These are phyloP conservation scores for Phytophthora citricola DNA, from an alignment of 352 stramenopile species.

Conservation along the genomic window DNA sequence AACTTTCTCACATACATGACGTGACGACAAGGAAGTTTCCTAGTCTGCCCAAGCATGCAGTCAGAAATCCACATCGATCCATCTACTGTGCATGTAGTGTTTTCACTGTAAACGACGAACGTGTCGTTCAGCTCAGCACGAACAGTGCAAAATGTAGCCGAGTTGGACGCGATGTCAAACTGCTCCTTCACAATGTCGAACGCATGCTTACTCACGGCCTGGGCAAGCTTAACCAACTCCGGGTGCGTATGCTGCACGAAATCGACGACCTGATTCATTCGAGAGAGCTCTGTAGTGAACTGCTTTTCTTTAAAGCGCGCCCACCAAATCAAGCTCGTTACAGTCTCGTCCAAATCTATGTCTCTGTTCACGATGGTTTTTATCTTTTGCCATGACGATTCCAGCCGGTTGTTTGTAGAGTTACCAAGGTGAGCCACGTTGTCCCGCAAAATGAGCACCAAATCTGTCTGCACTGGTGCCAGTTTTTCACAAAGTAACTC, in stretches of 20 bases:
- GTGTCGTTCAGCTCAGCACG: background rate
- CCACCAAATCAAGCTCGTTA: background rate
- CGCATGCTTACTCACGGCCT: constrained; percentile 2
- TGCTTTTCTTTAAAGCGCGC: background rate
- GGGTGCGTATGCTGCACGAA: background rate
- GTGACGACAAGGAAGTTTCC: constrained; percentile 4
- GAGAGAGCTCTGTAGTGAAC: background rate
- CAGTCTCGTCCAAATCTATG: background rate
- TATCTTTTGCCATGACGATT: constrained; percentile 11
- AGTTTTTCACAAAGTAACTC: constrained; percentile 19
- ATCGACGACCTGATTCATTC: background rate
- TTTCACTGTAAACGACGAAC: background rate
- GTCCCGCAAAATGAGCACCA: constrained; percentile 8
- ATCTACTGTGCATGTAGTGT: background rate
- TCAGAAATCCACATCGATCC: background rate
- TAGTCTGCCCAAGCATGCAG: constrained; percentile 5
- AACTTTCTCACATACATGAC: constrained; percentile 5
- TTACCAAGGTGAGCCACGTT: constrained; percentile 15
- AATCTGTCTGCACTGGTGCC: constrained; percentile 15
- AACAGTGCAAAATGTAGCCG: background rate
- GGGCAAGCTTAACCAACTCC: background rate
- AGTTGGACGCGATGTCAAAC: background rate
- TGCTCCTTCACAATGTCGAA: constrained; percentile 10
- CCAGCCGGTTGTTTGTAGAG: constrained; percentile 29
- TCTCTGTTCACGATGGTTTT: background rate